Conservation (phyloP, 768 basidiomycete genomes). For the Astraeus odoratus region DNA sequence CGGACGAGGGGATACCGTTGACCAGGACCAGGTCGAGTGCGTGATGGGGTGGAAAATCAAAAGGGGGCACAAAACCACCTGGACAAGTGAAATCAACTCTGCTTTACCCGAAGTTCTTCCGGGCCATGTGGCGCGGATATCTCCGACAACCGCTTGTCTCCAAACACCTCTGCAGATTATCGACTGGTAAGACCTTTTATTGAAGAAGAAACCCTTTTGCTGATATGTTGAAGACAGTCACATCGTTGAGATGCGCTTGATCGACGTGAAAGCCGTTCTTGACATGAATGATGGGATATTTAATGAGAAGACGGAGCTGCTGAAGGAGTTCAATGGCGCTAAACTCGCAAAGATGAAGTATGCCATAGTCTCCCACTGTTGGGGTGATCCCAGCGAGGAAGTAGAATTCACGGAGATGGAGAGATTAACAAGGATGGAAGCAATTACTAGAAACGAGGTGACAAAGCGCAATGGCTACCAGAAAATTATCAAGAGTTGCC, state of each 20-base stretch:
- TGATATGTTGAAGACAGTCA: too few relatives aligned
- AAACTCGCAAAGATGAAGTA: not conserved
- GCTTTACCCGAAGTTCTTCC: not conserved
- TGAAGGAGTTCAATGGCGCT: too few relatives aligned
- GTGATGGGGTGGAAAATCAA: slow-evolving; percentile 18
- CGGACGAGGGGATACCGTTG: too few relatives aligned
- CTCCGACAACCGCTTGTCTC: too few relatives aligned
- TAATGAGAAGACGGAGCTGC: too few relatives aligned
- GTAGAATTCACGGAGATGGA: not conserved
- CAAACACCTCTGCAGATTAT: too few relatives aligned
- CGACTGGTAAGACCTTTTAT: too few relatives aligned
- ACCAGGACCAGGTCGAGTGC: slow-evolving; percentile 12
- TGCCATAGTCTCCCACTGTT: slow-evolving; percentile 7
- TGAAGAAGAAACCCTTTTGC: too few relatives aligned
- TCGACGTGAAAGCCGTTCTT: too few relatives aligned
- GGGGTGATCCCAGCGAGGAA: not conserved
- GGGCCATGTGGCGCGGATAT: not conserved
- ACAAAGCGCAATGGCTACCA: not conserved
- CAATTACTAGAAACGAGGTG: not conserved
- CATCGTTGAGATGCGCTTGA: too few relatives aligned
- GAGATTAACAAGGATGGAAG: not conserved
- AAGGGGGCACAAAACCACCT: slow-evolving; percentile 6
- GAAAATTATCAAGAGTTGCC: slow-evolving; percentile 2
- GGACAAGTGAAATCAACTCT: too few relatives aligned
- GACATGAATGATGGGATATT: too few relatives aligned